Base-by-base conservation (phyloP, 2,329 filamentous ascomycete species). In the Aspergillus chevalieri region DNA sequence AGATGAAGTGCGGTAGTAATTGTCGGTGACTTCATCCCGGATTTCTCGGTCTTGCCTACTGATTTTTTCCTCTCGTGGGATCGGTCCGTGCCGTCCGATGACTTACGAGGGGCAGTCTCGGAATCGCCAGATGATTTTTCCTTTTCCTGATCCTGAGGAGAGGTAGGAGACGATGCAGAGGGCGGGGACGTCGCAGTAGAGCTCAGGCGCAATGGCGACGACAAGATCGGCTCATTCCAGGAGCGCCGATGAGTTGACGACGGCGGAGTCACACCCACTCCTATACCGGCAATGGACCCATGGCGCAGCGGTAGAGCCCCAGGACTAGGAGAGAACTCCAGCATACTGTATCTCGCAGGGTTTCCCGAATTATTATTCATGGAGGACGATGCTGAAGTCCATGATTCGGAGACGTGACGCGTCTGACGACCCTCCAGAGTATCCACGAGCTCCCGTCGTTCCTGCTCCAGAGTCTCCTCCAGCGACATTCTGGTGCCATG, bases 381-480 rank as follows among this genome's bases (percentile, higher is more conserved):
- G 14, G 34, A 36, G 34, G 34, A 17, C 3, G 14, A 78, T 77
- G 57, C 78, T 73, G 41, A 52, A 50, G 69, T 39, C 51, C 21
- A 42, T 22, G 30, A 50, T 51, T 21, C 50, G 61, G 57, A 51
- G 56, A 55, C 52, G 30, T 53, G 54, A 48, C 53, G 39, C 22
- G 39, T 36, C 15, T 22, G 26, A 12, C 12, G 64, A 42, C 77
- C 78, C 65, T 86, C 83, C 39, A 89, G 74, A 53, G 89, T 73
- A 44, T 82, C 83, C 57, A 89, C 74, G 36, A 90, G 83, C 70
- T 89, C 86, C 54, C 78, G 77, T 53, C 86, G 80, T 75, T 92
- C 87, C 74, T 89, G 84, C 64, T 90, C 87, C 55, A 90, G 76
- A 57, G 84, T 81, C 44, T 85, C 81, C 71, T 89, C 87, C 62